A percentile compares a stretch with the other conserved stretches of the same genome.
phyloP scores from a whole-genome alignment of 768 basidiomycete species.

The Mycena capillaripes region DNA sequence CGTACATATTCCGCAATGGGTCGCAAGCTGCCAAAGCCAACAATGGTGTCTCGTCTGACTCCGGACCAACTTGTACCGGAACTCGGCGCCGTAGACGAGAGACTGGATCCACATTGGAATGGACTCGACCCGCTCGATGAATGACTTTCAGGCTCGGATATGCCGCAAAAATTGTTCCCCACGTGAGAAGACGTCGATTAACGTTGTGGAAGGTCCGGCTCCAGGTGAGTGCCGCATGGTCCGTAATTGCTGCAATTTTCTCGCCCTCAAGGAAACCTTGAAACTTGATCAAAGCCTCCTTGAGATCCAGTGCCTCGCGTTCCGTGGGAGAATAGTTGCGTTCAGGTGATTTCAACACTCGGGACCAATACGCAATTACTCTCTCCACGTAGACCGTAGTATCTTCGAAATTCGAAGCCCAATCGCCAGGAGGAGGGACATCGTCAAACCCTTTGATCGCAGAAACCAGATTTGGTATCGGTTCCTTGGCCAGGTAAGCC shows the following conservation, averaged over 20 bases:
- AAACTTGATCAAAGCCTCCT: constrained; percentile 42
- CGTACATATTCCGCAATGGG: neutral
- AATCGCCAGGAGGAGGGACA: neutral
- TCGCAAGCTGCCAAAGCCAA: neutral
- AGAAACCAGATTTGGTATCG: neutral
- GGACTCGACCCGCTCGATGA: neutral
- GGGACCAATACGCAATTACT: constrained; percentile 47
- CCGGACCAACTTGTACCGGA: neutral
- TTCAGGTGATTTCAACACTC: constrained; percentile 48
- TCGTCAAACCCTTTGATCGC: neutral
- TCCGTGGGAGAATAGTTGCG: constrained; percentile 53
- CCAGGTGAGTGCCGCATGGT: neutral
- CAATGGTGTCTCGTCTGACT: neutral
- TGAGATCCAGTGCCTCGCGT: constrained; percentile 51
- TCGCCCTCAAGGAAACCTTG: neutral
- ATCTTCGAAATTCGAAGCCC: constrained; percentile 22
- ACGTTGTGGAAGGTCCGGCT: neutral
- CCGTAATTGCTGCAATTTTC: neutral
- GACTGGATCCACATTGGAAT: neutral
- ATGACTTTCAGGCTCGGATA: neutral
- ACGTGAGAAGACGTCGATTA: neutral
- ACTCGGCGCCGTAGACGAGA: neutral
- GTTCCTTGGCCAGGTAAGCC: constrained; percentile 36
- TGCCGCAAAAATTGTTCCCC: neutral
- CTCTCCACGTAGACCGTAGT: constrained; percentile 47